Percentiles rank a stretch among this genome's conserved stretches.
Conservation (phyloP, 2,329 filamentous ascomycete genomes). For the Raffaelea ambrosiae region DNA sequence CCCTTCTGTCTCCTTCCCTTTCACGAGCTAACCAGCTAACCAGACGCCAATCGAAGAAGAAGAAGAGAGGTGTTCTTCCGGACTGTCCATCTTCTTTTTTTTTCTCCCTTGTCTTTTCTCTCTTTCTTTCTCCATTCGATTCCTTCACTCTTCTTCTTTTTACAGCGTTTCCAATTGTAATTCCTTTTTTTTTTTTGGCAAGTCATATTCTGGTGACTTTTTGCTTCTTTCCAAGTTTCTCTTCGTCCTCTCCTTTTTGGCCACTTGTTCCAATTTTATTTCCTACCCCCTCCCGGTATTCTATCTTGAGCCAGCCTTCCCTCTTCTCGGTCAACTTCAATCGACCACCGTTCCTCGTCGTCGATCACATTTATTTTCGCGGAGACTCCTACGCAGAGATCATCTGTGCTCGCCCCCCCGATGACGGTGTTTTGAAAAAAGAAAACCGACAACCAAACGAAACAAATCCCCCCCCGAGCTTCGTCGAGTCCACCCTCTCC, state of each 20-base stretch:
- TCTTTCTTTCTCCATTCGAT: neutral
- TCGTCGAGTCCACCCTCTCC: too few relatives aligned
- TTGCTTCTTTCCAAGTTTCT: neutral
- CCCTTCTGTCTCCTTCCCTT: too few relatives aligned
- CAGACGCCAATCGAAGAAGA: too few relatives aligned
- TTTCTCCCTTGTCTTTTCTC: neutral
- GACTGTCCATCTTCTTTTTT: neutral
- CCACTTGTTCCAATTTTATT: neutral
- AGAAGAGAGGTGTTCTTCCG: too few relatives aligned
- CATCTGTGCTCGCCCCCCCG: neutral
- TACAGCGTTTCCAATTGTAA: neutral
- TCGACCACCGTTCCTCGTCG: too few relatives aligned
- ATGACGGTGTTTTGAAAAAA: constrained; percentile 2
- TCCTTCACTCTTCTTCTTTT: neutral
- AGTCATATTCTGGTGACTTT: neutral
- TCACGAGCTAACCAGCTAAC: too few relatives aligned
- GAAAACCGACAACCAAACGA: too few relatives aligned
- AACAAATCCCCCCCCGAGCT: too few relatives aligned
- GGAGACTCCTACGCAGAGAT: too few relatives aligned
- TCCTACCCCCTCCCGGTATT: neutral
- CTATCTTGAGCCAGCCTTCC: too few relatives aligned
- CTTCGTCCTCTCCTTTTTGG: neutral
- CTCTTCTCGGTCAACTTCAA: too few relatives aligned
- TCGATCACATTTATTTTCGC: neutral
- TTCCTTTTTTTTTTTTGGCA: neutral